Evolutionary conservation across 768 basidiomycete genomes (phyloP), one percentile per base, ranked within the genome.

Genomic region (Coprinopsis marcescibilis): DNA sequence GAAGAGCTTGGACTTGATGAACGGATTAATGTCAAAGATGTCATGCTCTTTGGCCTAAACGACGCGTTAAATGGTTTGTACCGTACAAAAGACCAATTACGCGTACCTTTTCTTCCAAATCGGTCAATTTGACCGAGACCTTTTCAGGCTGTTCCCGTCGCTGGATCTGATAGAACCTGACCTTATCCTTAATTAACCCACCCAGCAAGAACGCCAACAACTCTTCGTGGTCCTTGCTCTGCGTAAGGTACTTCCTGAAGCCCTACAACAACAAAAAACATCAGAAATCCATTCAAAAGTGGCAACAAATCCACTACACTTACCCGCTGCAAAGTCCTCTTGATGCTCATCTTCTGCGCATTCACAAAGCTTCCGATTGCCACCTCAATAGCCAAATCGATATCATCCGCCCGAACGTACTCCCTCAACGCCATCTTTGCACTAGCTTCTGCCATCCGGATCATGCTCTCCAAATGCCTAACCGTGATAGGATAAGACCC

Each of bases 401-500:
- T 92, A 61, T 99, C 96, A 63, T 98, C 96, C 30, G 85, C 74
- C 37, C 96, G 80, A 25, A 98, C 96, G 59, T 91, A 97, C 66
- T 98, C 95, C 44, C 96, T 77, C 52, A 99, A 70, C 40, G 94
- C 83, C 96, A 99, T 98, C 73, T 95, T 96, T 19, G 96, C 96
- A 59, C 89, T 92, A 12, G 96, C 95, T 66, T 99, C 96, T 2
- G 91, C 80, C 95, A 98, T 98, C 32, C 96, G 85, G 66, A 99
- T 98, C 89, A 96, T 96, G 62, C 92, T 95, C 69, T 99, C 96
- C 49, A 99, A 67, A 60, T 98, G 96, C 47, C 96, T 89, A 40
- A 98, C 87, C 7, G 96, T 99, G 62, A 99, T 96, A 2, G 96
- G 96, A 68, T 90, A 96, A 17, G 95, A 97, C n/a, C 95, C 95